These are phyloP conservation scores for Tilletia indica DNA, from an alignment of 1,284 basidiomycete species.

Conservation along the genomic window DNA sequence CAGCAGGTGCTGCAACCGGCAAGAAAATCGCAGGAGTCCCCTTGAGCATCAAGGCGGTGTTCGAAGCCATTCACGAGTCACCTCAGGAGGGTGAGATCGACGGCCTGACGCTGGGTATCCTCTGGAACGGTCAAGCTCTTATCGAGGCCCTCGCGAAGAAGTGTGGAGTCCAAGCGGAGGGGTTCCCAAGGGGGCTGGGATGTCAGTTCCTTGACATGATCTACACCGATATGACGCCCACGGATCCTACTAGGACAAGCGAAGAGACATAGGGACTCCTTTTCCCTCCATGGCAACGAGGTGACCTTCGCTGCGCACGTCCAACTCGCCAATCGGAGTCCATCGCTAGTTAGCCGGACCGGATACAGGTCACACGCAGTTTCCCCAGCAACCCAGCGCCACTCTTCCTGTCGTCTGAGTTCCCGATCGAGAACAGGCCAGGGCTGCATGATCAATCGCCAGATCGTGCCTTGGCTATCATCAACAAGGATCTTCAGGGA, in stretches of 20 bases:
- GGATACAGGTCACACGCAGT: conserved; percentile 88
- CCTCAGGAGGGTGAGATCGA: no score
- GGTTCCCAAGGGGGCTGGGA: conserved; percentile 67
- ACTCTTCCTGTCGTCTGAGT: no score
- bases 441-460: no score
- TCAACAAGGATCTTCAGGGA: conserved; percentile 62
- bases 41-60: no score
- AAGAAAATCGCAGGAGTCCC: conserved; percentile 72
- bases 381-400: conserved; percentile 88
- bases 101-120: no score
- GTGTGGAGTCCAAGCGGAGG: conserved; percentile 66
- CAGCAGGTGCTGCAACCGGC: no score
- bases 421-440: conserved; percentile 88
- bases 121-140: conserved; percentile 87
- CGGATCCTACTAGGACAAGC: no score
- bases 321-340: conserved; percentile 75
- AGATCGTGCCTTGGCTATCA: conserved; percentile 67
- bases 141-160: conserved; percentile 70
- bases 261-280: conserved; percentile 97
- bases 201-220: conserved; percentile 88
- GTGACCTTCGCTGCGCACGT: no score
- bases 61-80: no score
- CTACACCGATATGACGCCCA: conserved; percentile 88
- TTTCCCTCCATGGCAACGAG: no score
- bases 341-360: conserved; percentile 74